These are phyloP conservation scores for Notholithocarpus densiflorus DNA, from an alignment of 306 rosid species.

Conservation along the genomic window DNA sequence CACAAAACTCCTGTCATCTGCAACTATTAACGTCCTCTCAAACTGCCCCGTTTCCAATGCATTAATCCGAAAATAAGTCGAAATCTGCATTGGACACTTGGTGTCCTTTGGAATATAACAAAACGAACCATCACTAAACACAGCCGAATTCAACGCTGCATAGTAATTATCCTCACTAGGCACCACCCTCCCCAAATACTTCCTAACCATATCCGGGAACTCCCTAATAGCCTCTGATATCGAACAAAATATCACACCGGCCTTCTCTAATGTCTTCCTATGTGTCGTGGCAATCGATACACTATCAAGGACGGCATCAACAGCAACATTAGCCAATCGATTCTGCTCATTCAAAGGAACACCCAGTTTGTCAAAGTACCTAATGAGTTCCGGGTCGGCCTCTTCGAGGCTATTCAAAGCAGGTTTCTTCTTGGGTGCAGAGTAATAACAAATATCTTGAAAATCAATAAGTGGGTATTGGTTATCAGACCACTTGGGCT, in stretches of 20 bases:
- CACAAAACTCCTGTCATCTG: slow-evolving; percentile 81
- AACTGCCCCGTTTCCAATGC: slow-evolving; percentile 87
- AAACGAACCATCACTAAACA: slow-evolving; percentile 88
- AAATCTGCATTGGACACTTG: slow-evolving; percentile 88
- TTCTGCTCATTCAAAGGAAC: slow-evolving; percentile 75
- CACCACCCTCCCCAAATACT: slow-evolving; percentile 73
- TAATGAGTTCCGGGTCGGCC: slow-evolving; percentile 78
- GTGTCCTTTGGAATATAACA: slow-evolving; percentile 75
- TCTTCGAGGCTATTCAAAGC: slow-evolving; percentile 59
- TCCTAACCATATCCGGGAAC: slow-evolving; percentile 69
- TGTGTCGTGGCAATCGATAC: slow-evolving; percentile 91
- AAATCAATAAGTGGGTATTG: slow-evolving; percentile 54
- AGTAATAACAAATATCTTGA: slow-evolving; percentile 76
- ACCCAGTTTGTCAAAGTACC: slow-evolving; percentile 73
- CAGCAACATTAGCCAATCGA: slow-evolving; percentile 81
- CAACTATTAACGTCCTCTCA: slow-evolving; percentile 90
- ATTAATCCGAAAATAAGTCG: slow-evolving; percentile 81
- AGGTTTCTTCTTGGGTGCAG: slow-evolving; percentile 76
- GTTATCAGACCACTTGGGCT: slow-evolving; percentile 83
- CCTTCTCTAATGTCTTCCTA: slow-evolving; percentile 68
- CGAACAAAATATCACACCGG: slow-evolving; percentile 83
- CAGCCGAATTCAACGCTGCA: slow-evolving; percentile 79
- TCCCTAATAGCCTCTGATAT: slow-evolving; percentile 85
- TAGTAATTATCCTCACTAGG: slow-evolving; percentile 78
- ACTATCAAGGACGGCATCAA: slow-evolving; percentile 82